Evolutionary conservation across 805 yeast genomes (phyloP).

Genomic region (Pichia deserticola): DNA sequence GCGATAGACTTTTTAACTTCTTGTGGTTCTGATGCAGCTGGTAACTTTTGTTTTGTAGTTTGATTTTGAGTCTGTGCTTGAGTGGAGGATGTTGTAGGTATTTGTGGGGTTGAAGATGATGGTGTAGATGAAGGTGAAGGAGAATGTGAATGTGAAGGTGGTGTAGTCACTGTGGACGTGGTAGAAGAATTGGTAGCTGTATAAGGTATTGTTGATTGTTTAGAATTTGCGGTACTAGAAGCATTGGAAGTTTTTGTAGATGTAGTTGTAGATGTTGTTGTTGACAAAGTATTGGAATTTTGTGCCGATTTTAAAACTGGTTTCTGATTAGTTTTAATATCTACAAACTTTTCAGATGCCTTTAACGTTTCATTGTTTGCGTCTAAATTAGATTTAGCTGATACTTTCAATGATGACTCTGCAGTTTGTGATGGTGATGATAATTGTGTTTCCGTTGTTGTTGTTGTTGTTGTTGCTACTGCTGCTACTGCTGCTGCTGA

Average conservation of each 20-base stretch:
- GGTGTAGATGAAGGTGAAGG: not conserved
- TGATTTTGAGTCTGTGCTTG: not conserved
- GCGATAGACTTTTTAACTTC: not conserved
- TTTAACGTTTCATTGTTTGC: not conserved
- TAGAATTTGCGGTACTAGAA: no score
- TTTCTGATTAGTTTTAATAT: no score
- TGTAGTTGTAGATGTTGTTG: no score
- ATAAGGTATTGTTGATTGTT: no score
- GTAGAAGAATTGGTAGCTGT: no score
- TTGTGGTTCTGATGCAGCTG: not conserved
- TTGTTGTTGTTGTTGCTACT: no score
- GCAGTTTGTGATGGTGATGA: not conserved
- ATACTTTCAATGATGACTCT: not conserved
- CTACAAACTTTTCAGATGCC: not conserved
- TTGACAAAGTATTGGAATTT: no score
- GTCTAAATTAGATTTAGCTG: not conserved
- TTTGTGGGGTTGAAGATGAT: not conserved
- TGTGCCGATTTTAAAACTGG: no score
- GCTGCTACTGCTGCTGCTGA: no score
- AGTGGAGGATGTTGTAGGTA: not conserved
- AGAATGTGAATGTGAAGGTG: no score
- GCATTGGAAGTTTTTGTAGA: no score
- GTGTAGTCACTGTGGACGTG: no score
- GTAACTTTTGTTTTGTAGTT: not conserved
- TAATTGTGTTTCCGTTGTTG: not conserved